A percentile compares a stretch with the other conserved stretches of the same genome.
Conservation (phyloP, 2,329 filamentous ascomycete genomes). For the Aspergillus aculeatus region DNA sequence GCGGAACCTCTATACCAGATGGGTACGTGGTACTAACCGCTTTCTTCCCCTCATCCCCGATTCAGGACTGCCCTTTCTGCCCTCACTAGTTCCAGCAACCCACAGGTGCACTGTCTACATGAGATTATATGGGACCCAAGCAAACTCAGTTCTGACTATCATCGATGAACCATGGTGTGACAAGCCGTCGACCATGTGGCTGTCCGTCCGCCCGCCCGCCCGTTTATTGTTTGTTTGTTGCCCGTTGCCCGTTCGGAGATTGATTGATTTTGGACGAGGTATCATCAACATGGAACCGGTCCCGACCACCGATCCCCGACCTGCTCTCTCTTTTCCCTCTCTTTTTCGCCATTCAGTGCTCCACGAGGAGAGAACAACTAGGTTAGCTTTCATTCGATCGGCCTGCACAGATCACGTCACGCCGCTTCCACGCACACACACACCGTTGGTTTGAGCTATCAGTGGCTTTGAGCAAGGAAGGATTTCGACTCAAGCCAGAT, state of each 20-base stretch:
- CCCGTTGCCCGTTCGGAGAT: neutral
- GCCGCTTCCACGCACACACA: neutral
- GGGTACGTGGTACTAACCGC: neutral
- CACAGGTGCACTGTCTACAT: neutral
- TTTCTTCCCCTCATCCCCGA: neutral
- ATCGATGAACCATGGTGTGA: neutral
- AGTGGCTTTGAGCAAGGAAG: neutral
- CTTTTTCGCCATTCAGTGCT: neutral
- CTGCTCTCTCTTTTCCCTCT: neutral
- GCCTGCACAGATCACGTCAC: neutral
- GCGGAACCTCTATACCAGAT: neutral
- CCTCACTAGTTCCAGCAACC: no score
- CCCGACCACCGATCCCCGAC: neutral
- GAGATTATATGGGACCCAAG: neutral
- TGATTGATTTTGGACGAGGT: neutral
- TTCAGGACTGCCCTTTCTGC: neutral
- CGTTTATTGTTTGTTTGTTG: neutral
- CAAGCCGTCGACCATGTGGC: neutral
- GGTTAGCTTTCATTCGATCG: neutral
- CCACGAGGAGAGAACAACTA: neutral
- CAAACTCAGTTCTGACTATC: neutral
- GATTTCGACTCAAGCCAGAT: neutral
- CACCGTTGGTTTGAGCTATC: neutral
- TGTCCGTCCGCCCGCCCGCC: neutral
- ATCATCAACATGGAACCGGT: neutral